These are phyloP conservation scores for Ogataea zsoltii DNA, from an alignment of 805 yeast genomes.

Conservation along the genomic window DNA sequence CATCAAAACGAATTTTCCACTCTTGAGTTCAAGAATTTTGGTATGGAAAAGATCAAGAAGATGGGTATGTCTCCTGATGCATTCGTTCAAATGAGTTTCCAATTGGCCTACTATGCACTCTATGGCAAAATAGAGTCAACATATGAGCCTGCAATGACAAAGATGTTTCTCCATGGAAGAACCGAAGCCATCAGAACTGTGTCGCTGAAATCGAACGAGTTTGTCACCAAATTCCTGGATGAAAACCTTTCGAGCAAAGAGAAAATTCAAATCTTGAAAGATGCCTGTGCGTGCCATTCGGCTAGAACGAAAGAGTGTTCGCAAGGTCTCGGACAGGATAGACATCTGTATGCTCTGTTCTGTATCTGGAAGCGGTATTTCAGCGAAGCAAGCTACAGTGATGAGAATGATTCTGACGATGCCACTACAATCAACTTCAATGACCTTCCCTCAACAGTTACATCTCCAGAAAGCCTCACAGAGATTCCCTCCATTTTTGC, in stretches of 20 bases:
- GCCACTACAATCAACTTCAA: conserved; percentile 33
- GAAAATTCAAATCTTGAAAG: conserved; percentile 58
- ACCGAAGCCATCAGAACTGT: conserved; percentile 92
- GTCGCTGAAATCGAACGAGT: conserved; percentile 72
- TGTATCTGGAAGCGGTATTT: conserved; percentile 80
- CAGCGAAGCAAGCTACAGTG: conserved; percentile 29
- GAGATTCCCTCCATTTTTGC: conserved; percentile 75
- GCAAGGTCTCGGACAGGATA: conserved; percentile 84
- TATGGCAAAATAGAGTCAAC: conserved; percentile 93
- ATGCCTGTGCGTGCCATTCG: conserved; percentile 73
- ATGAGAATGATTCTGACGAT: conserved; percentile 34
- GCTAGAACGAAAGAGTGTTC: conserved; percentile 68
- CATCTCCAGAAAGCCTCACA: conserved; percentile 26
- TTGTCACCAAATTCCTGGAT: conserved; percentile 84
- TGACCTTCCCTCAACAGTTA: conserved; percentile 26
- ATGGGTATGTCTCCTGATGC: conserved; percentile 95
- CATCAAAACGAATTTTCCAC: conserved; percentile 87
- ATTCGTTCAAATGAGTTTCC: conserved; percentile 90
- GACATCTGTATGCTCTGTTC: conserved; percentile 84
- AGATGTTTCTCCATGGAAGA: conserved; percentile 81
- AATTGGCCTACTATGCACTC: conserved; percentile 86
- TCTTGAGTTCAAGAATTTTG: conserved; percentile 70
- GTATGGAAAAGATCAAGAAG: conserved; percentile 74
- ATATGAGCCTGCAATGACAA: conserved; percentile 97
- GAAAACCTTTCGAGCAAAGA: conserved; percentile 54